A percentile compares a stretch with the other conserved stretches of the same genome.
Conservation (phyloP, 225 moss, liverwort and hornwort genomes). For the Polytrichum formosum region DNA sequence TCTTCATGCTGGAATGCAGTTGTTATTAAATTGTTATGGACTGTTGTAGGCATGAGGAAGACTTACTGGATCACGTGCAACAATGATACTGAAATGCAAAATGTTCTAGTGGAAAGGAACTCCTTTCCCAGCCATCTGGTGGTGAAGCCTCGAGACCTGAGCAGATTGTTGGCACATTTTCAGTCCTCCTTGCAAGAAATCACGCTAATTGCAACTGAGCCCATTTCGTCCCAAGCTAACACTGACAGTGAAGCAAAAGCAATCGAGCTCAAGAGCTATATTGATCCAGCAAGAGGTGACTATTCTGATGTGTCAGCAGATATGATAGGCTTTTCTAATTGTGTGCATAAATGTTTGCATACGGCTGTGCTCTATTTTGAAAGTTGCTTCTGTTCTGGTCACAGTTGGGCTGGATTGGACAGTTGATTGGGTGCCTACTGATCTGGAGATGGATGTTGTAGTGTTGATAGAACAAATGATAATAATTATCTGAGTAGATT, state of each 20-base stretch:
- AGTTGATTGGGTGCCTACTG: too few relatives aligned
- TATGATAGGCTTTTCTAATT: too few relatives aligned
- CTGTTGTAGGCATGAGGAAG: conserved; percentile 78
- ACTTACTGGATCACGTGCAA: conserved; percentile 93
- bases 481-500: too few relatives aligned
- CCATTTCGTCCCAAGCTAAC: conserved; percentile 56
- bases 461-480: too few relatives aligned
- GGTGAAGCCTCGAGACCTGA: conserved; percentile 88
- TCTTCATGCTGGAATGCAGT: conserved; percentile 7
- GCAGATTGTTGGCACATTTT: conserved; percentile 84
- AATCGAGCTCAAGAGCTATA: conserved; percentile 93
- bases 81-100: conserved; percentile 83
- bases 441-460: too few relatives aligned
- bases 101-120: conserved; percentile 75
- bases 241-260: conserved; percentile 92
- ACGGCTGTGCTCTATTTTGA: too few relatives aligned
- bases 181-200: conserved; percentile 97
- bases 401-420: too few relatives aligned
- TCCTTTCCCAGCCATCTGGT: conserved; percentile 88
- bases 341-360: too few relatives aligned
- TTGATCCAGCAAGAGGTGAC: conserved; percentile 84
- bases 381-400: too few relatives aligned
- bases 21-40: conserved; percentile 15
- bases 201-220: conserved; percentile 94
- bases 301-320: neutral